Base-by-base conservation (phyloP, 2,329 filamentous ascomycete genomes). In the Penicillium sp. region DNA sequence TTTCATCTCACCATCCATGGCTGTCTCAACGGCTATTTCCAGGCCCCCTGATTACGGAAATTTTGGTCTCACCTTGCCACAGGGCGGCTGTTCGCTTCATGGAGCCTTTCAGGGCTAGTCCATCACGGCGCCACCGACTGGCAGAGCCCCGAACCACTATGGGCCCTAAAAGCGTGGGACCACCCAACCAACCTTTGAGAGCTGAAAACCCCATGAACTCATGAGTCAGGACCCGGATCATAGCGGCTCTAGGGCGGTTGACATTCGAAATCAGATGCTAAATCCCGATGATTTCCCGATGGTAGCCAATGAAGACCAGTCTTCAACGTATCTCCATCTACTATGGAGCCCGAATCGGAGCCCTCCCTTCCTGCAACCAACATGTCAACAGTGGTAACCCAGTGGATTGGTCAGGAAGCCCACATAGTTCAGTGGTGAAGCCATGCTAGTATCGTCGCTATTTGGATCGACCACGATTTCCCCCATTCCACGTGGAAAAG, bases 401-500 rank as follows among this genome's bases (percentile, higher is more conserved):
- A 5, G 8, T 19, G 16, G 35, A 39, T 39, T 39, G 35, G 35
- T 39, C 35, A 19, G n/a, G 31, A 7, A 33, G 13, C 35, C 35
- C 35, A 39, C 16, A 19, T 39, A 19, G n/a, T 9, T 10, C 16
- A 39, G 35, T 39, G 5, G 7, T 19, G 35, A 39, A 39, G 9
- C 16, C 35, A 39, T 39, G n/a, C 35, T n/a, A 19, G n/a, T n/a
- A 39, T 39, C 16, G 35, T 16, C 3, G 19, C n/a, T 39, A 39
- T 39, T 39, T 47, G 44, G 44, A 47, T 47, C 44, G 14, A 47
- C 44, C 44, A 29, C n/a, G 44, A 47, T 33, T 48, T 29, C 27
- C 46, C 43, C 14, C 26, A 33, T n/a, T 26, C 55, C 52, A 60
- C 52, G 52, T 60, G 51, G 58, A 52, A 52, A 50, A 11, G 6